phyloP scores from a whole-genome alignment of 495 filamentous ascomycete species.

The Aeminium ludgeri region DNA sequence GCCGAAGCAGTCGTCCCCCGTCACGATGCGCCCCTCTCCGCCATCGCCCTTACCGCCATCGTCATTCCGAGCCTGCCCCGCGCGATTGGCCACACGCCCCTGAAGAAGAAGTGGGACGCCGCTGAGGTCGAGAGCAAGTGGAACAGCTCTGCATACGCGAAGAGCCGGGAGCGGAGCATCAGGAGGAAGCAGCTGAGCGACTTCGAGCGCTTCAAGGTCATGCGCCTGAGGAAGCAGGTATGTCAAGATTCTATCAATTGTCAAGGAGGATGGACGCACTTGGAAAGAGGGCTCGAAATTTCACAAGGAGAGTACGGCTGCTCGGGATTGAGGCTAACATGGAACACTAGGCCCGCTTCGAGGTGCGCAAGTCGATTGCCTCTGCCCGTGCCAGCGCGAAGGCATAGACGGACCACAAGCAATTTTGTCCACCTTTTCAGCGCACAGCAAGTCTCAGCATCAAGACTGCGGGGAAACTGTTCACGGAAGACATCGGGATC shows the following conservation, averaged over 20 bases:
- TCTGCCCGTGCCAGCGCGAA: conserved; percentile 46
- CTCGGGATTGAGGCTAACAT: conserved; percentile 11
- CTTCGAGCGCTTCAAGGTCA: conserved; percentile 99
- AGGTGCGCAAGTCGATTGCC: conserved; percentile 81
- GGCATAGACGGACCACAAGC: too few species aligned
- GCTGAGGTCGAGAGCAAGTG: conserved; percentile 79
- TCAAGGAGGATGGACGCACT: too few species aligned
- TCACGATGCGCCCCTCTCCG: conserved; percentile 59
- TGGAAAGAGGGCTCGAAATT: too few species aligned
- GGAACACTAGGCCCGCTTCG: conserved; percentile 54
- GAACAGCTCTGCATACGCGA: conserved; percentile 71
- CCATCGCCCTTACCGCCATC: conserved; percentile 77
- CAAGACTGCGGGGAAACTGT: too few species aligned
- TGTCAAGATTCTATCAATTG: conserved; percentile 16
- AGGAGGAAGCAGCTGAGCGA: conserved; percentile 83
- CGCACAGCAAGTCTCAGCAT: too few species aligned
- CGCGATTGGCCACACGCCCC: conserved; percentile 61
- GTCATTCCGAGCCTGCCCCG: conserved; percentile 77
- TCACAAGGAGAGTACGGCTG: background rate
- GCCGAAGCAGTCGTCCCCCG: conserved; percentile 57
- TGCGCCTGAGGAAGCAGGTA: conserved; percentile 94
- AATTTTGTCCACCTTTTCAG: too few species aligned
- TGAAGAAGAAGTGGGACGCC: conserved; percentile 74
- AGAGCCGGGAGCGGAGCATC: conserved; percentile 66
- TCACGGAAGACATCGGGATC: too few species aligned